Conservation (phyloP, 1,284 basidiomycete species). For the Naganishia sp. region DNA sequence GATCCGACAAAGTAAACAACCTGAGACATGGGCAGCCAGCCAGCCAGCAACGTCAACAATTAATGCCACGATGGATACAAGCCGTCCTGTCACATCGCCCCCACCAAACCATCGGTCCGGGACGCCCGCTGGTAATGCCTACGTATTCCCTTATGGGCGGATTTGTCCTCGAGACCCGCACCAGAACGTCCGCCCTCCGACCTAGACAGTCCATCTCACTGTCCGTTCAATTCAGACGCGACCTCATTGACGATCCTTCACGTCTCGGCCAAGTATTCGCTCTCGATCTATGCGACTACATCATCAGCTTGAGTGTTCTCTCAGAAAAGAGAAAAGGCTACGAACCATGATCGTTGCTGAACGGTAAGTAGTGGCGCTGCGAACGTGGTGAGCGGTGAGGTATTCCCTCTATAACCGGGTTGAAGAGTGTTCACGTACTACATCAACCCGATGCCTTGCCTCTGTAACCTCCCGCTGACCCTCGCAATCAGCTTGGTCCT, state of each 20-base stretch:
- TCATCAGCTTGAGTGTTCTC: neutral
- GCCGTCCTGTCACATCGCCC: too few relatives aligned
- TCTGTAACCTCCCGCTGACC: neutral
- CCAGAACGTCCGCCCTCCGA: too few relatives aligned
- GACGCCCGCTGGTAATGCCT: neutral
- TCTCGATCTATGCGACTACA: neutral
- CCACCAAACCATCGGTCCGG: neutral
- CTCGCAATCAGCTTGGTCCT: slow-evolving; percentile 6
- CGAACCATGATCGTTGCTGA: slow-evolving; percentile 75
- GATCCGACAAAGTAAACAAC: slow-evolving; percentile 16
- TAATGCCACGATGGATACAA: too few relatives aligned
- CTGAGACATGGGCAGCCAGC: slow-evolving; percentile 1
- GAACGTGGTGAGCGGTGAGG: slow-evolving; percentile 70
- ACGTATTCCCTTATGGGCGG: neutral
- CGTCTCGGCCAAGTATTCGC: slow-evolving; percentile 1
- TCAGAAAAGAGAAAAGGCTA: neutral
- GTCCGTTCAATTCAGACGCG: neutral
- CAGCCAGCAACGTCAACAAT: too few relatives aligned
- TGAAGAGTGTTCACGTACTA: slow-evolving; percentile 44
- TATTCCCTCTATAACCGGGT: too few relatives aligned
- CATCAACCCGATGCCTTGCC: slow-evolving; percentile 19
- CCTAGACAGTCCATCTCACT: too few relatives aligned
- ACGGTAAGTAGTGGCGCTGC: slow-evolving; percentile 80
- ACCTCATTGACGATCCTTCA: neutral
- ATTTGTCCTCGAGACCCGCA: too few relatives aligned